Base-by-base conservation (phyloP, 2,329 filamentous ascomycete genomes). In the Capronia americana region DNA sequence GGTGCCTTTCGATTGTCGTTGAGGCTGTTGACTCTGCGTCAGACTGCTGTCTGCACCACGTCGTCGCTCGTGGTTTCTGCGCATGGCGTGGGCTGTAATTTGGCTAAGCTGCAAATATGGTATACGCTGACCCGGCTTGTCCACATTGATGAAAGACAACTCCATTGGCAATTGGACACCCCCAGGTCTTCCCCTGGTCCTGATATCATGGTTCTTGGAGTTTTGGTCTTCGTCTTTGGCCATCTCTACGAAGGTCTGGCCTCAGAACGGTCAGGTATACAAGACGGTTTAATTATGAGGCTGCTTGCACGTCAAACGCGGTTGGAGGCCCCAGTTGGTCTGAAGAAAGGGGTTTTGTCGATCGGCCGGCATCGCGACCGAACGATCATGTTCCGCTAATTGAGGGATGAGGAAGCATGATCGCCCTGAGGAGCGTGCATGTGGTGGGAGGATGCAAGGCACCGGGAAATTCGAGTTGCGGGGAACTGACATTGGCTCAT, bases 11-110 rank as follows among this genome's bases (percentile, higher is more conserved):
- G 26, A 7, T 53, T 46, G 23, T 14, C 32, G 44, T 20, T 6
- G 26, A 23, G 28, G 44, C 50, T 51, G 57, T 60, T 28, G 20
- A 24, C 41, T 32, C 44, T 34, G 50, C 20, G 41, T 4, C 41
- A 26, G 0, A 12, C 6, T 6, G 41, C 8, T 17, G 48, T 51
- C 57, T 23, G 32, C 2, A 12, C 44, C 41, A 38, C 58, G 58
- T 54, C 58, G 46, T 46, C 58, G 58, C 14, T 55, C 48, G 38
- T 61, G 58, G 50, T 24, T 61, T 28, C 24, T 54, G 32, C 58
- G 58, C 58, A 61, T 61, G 23, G 58, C 58, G 26, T 61, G 58
- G 5, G 58, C 46, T 34, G 46, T 61, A 24, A 61, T 61, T 32
- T 55, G 58, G 41, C 58, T 61, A 8, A 61, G 58, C 8, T 61